Percentiles rank a stretch among this genome's conserved stretches.
phyloP scores from a whole-genome alignment of 805 yeast genomes.

The Candida ponderosae region DNA sequence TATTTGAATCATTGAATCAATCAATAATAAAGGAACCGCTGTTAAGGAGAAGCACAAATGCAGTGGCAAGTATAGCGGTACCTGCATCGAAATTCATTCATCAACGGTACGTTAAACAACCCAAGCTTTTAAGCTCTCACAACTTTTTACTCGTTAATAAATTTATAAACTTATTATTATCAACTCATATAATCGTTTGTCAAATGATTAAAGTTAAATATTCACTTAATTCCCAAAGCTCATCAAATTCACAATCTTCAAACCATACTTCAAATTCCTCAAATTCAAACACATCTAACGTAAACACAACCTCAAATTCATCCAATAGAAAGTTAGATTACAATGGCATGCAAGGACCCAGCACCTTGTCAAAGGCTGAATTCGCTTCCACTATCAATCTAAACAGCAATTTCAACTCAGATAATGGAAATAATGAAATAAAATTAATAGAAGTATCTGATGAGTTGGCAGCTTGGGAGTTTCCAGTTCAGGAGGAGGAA shows the following conservation, averaged over 20 bases:
- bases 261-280: background rate
- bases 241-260: background rate
- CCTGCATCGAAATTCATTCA: background rate
- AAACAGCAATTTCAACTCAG: constrained; percentile 1
- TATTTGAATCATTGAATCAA: constrained; percentile 6
- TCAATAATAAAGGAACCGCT: background rate
- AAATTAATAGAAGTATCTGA: constrained; percentile 10
- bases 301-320: background rate
- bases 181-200: background rate
- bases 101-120: background rate
- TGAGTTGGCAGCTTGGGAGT: constrained; percentile 1
- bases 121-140: background rate
- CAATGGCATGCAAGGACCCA: too few species aligned
- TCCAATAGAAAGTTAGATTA: too few species aligned
- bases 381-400: too few species aligned
- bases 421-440: constrained; percentile 7
- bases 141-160: too few species aligned
- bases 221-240: too few species aligned
- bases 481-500: background rate
- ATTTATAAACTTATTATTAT: too few species aligned
- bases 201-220: background rate
- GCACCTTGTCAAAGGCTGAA: too few species aligned
- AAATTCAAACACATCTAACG: too few species aligned
- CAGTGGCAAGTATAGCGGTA: background rate
- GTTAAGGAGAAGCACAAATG: background rate